Base-by-base conservation (phyloP, 306 rosid genomes). In the Pterocarpus santalinus region DNA sequence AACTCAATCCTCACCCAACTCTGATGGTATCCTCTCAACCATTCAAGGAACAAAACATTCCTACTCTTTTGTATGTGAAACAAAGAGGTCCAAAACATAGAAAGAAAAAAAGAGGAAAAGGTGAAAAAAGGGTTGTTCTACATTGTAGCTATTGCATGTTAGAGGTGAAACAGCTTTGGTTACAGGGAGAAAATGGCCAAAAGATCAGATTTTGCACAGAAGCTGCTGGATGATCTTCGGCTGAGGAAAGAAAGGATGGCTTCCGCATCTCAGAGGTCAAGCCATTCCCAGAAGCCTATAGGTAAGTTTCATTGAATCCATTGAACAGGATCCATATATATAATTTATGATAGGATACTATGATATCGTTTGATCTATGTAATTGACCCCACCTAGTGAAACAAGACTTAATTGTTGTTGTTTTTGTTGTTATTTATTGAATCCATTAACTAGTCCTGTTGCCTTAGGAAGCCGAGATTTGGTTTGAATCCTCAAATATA, bases 1-100 rank as follows among this genome's bases (percentile, higher is more conserved):
- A 55, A 55, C 61, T 55, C 61, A 55, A 30, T 55, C 61, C 61
- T 16, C 61, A 55, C 61, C 61, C 61, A 55, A 55, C 61, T 55
- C 61, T 55, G 61, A 55, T 55, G 22, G 28, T n/a, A n/a, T 30
- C 61, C 32, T 55, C 61, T 55, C 61, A 55, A n/a, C 61, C 61
- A 55, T 55, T 55, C 61, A 55, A 55, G 28, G 30, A 55, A 16
- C 61, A 55, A 8, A 55, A 16, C 61, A 55, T 55, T 55, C 61
- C 61, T 17, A 6, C 28, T 55, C 8, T 4, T 55, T 17, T 16
- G 28, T 55, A 55, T n/a, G 2, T 55, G 30, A 55, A 55, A 55
- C 61, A n/a, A n/a, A 4, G 30, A n/a, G 7, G 8, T n/a, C 8
- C 61, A 55, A 17, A 55, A 55, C 28, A 55, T 52, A 52, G 58